A percentile compares a stretch with the other conserved stretches of the same genome.
These are phyloP conservation scores for Claviceps fusiformis DNA, from an alignment of 2,329 filamentous ascomycete genomes.

Conservation along the genomic window DNA sequence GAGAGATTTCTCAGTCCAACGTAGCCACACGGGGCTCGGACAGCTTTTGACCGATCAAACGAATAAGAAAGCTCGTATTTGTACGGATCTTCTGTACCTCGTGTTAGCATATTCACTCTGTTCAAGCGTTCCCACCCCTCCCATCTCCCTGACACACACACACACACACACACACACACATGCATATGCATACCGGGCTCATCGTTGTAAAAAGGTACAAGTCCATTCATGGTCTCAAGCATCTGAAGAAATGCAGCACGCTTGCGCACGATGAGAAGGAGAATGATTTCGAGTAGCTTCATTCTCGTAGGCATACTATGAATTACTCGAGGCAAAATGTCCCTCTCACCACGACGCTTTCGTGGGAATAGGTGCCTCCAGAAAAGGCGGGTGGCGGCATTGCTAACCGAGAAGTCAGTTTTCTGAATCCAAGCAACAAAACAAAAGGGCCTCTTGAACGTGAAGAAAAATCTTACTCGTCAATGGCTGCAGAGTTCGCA, in stretches of 20 bases:
- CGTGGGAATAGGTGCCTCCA: slow-evolving; percentile 52
- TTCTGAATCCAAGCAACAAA: background rate
- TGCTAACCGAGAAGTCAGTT: slow-evolving; percentile 10
- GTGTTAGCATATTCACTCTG: background rate
- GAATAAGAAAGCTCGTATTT: slow-evolving; percentile 45
- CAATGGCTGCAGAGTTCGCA: slow-evolving; percentile 11
- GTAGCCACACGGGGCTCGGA: slow-evolving; percentile 70
- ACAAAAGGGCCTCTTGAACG: background rate
- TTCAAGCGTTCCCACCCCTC: background rate
- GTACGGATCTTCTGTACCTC: slow-evolving; percentile 32
- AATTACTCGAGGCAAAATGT: slow-evolving; percentile 25
- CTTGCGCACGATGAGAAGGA: slow-evolving; percentile 39
- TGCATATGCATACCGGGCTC: slow-evolving; percentile 22
- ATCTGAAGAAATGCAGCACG: slow-evolving; percentile 34
- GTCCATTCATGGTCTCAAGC: slow-evolving; percentile 25
- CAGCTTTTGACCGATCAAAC: slow-evolving; percentile 52
- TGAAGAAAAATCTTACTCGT: slow-evolving; percentile 11
- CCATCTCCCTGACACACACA: background rate
- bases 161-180: background rate
- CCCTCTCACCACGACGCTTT: slow-evolving; percentile 2
- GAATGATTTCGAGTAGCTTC: slow-evolving; percentile 47
- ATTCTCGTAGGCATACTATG: slow-evolving; percentile 42
- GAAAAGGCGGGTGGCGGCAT: slow-evolving; percentile 34
- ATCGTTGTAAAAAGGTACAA: slow-evolving; percentile 25
- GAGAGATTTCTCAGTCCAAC: slow-evolving; percentile 84